Base-by-base conservation (phyloP, 345 rosid species). In the Gossypium thurberi region DNA sequence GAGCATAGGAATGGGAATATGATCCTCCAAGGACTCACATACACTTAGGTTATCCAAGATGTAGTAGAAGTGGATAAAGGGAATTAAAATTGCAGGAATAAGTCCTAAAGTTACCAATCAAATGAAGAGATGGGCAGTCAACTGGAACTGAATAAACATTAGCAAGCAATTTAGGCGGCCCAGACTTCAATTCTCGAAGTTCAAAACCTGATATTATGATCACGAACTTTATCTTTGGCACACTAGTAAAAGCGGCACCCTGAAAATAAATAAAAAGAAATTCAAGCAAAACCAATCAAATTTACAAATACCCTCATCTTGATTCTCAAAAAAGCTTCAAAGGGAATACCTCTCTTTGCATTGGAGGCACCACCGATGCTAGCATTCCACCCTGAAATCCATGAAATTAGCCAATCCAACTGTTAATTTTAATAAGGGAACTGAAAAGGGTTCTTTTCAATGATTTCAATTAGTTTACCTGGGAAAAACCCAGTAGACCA, bases 401-500 rank as follows among this genome's bases (percentile, higher is more conserved):
- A 69, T 61, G n/a, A 18, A 70, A 11, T 40, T 40, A 8, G 12
- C 60, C 33, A 21, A 46, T 3, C 37, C 46, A 33, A 52, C 11
- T 6, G 5, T 70, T 26, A 33, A 70, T 10, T 70, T 37, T 6
- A 17, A 10, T 13, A 4, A 55, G 33, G 56, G 21, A 70, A 18
- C 17, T 10, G 51, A 64, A 21, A 20, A 18, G 7, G 43, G 21
- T 15, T 47, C 0, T 7, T 13, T 14, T 33, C 48, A 55, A 42
- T 52, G 25, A 33, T 70, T 50, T 52, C 50, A 55, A 51, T 20
- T 13, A 37, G 0, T 73, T 20, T 47, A 86, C 89, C 84, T 84
- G 90, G 55, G 90, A 84, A 70, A 86, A 86, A 1, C 90, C 87
- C 47, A 84, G 83, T 0, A 86, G 40, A 4, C 86, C 90, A 71